Conservation (phyloP, 495 filamentous ascomycete genomes). For the Recurvomyces mirabilis region DNA sequence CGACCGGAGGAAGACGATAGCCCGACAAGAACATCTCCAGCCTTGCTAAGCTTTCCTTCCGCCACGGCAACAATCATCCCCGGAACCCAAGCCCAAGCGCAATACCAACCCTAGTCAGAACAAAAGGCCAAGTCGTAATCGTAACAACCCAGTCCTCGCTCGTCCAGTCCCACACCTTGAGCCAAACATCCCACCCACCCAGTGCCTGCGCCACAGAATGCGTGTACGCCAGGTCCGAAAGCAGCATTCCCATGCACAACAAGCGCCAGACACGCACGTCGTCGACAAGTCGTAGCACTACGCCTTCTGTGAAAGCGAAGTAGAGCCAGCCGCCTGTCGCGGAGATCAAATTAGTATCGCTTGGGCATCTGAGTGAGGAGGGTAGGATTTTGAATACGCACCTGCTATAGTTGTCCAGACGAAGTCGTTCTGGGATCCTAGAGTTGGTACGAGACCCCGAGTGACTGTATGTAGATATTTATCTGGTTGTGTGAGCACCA, state of each 20-base stretch:
- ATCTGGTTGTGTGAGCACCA: slow-evolving; percentile 4
- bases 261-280: slow-evolving; percentile 8
- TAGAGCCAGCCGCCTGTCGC: slow-evolving; percentile 12
- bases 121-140: slow-evolving; percentile 11
- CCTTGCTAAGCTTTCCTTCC: too few relatives aligned
- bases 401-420: slow-evolving; percentile 10
- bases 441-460: not conserved
- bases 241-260: slow-evolving; percentile 11
- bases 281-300: slow-evolving; percentile 12
- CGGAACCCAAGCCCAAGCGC: too few relatives aligned
- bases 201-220: slow-evolving; percentile 9
- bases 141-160: slow-evolving; percentile 10
- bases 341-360: too few relatives aligned
- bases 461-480: slow-evolving; percentile 5
- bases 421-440: not conserved
- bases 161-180: slow-evolving; percentile 1
- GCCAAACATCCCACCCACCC: slow-evolving; percentile 1
- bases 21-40: too few relatives aligned
- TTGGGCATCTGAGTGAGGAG: too few relatives aligned
- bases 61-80: too few relatives aligned
- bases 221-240: slow-evolving; percentile 10
- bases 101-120: not conserved
- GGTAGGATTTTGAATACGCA: too few relatives aligned
- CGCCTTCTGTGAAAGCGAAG: slow-evolving; percentile 14
- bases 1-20: too few relatives aligned